A percentile compares a stretch with the other conserved stretches of the same genome.
These are phyloP conservation scores for Trifolium subterraneum DNA, from an alignment of 306 rosid species.

Conservation along the genomic window DNA sequence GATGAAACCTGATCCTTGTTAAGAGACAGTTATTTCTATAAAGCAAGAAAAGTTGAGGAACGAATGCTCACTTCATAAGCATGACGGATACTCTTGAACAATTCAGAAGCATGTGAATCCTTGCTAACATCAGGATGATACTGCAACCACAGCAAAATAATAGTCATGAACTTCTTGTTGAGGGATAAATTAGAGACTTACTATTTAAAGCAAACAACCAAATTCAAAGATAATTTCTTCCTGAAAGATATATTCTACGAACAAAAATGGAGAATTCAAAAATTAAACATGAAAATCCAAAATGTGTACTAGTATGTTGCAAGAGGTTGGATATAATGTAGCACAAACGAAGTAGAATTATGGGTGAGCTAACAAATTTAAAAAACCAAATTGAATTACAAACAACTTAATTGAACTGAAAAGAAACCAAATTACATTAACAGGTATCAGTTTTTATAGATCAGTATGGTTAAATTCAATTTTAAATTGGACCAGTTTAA, in stretches of 20 bases:
- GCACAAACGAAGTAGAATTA: neutral
- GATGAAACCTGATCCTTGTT: constrained; percentile 11
- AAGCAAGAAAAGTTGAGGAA: constrained; percentile 35
- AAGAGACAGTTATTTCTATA: constrained; percentile 27
- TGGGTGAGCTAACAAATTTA: neutral
- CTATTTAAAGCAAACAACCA: constrained; percentile 3
- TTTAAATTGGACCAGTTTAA: neutral
- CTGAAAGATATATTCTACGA: constrained; percentile 1
- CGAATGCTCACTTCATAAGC: constrained; percentile 76
- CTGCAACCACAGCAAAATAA: constrained; percentile 53
- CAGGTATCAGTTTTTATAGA: neutral
- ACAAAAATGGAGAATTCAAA: neutral
- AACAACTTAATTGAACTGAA: neutral
- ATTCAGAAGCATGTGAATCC: constrained; percentile 69
- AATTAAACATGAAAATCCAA: constrained; percentile 1
- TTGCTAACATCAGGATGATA: constrained; percentile 95
- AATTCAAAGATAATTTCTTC: constrained; percentile 3
- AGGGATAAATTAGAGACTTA: neutral
- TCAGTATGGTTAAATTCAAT: neutral
- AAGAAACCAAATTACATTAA: neutral
- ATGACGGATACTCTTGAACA: constrained; percentile 74
- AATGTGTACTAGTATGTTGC: constrained; percentile 1
- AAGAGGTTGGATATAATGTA: neutral
- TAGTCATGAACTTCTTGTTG: constrained; percentile 9
- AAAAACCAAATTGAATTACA: neutral